Evolutionary conservation across 345 rosid genomes (phyloP), one percentile per base, ranked within the genome.

Genomic region (Eucalyptus pumila): DNA sequence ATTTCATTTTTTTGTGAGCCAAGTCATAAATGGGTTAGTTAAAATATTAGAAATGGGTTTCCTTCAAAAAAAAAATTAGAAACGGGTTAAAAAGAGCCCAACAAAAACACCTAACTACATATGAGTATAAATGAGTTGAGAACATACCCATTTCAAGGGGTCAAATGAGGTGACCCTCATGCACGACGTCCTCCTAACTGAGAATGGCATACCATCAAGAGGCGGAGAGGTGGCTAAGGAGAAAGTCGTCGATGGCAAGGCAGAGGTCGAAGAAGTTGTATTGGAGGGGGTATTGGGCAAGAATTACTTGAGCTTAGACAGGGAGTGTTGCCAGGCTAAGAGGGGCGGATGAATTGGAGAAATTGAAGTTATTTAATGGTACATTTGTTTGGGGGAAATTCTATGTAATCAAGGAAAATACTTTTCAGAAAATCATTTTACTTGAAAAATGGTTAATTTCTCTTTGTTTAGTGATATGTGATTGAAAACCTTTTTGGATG

Each of bases 191-290:
- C 49, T 92, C 91, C 11, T 11, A 32, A 86, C 40, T 34, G 15
- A 92, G 92, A 34, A 91, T n/a, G 40, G 72, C 48, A 91, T 92
- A 90, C 65, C 92, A 93, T 93, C 91, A 81, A 30, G 93, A 91
- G 21, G 93, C 83, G 14, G 44, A 91, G 89, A 89, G 86, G 65
- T 89, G 89, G 44, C 87, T 86, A 45, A 90, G 60, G 88, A 91
- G 91, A 90, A 90, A 91, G 90, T 88, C 91, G 69, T 88, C 44
- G 85, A 92, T 93, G 90, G 93, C 91, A 87, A 92, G 56, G 27
- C 89, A 90, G 44, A 92, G 91, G 72, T 93, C 90, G 89, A 91
- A 91, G 44, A 92, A 87, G 72, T 88, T 90, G 89, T 92, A 91
- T 87, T 91, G 56, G 88, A 54, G 76, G 47, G 92, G 91, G 88